Evolutionary conservation across 225 moss, liverwort and hornwort genomes (phyloP).

Genomic region (Physcomitrium patens): DNA sequence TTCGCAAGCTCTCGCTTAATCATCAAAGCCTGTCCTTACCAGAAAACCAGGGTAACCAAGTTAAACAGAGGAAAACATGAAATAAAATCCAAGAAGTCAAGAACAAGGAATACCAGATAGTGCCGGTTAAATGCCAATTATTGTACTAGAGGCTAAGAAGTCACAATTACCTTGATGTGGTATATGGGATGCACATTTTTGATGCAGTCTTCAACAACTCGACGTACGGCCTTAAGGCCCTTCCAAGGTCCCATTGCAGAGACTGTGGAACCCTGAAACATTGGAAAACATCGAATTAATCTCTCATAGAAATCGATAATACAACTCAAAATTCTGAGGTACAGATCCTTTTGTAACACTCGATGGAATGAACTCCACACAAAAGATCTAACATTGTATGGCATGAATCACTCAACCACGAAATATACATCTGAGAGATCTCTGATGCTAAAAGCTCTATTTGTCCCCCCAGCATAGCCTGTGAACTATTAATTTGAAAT

Average conservation of each 20-base stretch:
- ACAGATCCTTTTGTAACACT: neutral
- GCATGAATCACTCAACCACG: too few relatives aligned
- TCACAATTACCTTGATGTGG: conserved; percentile 78
- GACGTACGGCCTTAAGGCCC: conserved; percentile 80
- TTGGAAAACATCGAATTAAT: conserved; percentile 3
- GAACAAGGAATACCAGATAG: neutral
- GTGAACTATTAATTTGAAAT: too few relatives aligned
- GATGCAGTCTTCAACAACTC: conserved; percentile 98
- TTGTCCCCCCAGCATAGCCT: too few relatives aligned
- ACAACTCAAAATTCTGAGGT: neutral
- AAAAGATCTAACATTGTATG: too few relatives aligned
- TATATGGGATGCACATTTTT: conserved; percentile 94
- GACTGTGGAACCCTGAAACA: conserved; percentile 80
- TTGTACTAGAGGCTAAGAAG: neutral
- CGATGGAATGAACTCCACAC: too few relatives aligned
- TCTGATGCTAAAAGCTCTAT: too few relatives aligned
- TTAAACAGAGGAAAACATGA: neutral
- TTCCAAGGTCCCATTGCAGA: conserved; percentile 96
- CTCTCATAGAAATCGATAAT: neutral
- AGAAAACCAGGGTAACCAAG: neutral
- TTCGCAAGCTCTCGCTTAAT: conserved; percentile 96
- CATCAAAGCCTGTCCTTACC: conserved; percentile 76
- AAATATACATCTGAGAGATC: too few relatives aligned
- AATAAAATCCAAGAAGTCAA: neutral
- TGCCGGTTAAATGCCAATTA: conserved; percentile 7